These are phyloP conservation scores for Elaeagnus macrophylla DNA, from an alignment of 306 rosid species.

Conservation along the genomic window DNA sequence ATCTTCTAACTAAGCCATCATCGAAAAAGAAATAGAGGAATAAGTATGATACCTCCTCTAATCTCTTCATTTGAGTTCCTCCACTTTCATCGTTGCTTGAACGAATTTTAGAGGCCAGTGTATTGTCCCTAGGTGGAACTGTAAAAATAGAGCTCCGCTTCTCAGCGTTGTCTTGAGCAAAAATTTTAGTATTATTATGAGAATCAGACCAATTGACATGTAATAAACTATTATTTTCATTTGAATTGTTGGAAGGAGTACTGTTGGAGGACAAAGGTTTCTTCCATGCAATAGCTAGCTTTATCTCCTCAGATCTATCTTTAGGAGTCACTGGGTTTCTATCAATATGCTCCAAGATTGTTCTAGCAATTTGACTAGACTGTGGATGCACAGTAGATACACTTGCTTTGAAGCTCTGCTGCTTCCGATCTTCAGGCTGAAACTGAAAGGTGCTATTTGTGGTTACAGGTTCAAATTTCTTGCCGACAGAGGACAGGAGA, in stretches of 20 bases:
- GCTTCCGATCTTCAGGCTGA: slow-evolving; percentile 24
- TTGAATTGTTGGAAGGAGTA: slow-evolving; percentile 26
- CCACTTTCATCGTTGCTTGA: slow-evolving; percentile 15
- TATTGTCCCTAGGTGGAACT: slow-evolving; percentile 23
- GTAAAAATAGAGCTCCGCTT: slow-evolving; percentile 28
- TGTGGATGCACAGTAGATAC: slow-evolving; percentile 47
- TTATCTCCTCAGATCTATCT: slow-evolving; percentile 67
- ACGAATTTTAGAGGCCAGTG: slow-evolving; percentile 23
- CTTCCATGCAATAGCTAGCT: slow-evolving; percentile 55
- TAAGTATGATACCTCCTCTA: slow-evolving; percentile 12
- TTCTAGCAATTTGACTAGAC: slow-evolving; percentile 66
- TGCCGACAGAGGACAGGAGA: slow-evolving; percentile 28
- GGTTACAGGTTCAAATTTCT: slow-evolving; percentile 34
- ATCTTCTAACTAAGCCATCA: not conserved
- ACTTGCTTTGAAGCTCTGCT: slow-evolving; percentile 28
- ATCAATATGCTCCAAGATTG: slow-evolving; percentile 73
- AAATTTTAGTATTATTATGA: slow-evolving; percentile 26
- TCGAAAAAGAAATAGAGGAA: not conserved
- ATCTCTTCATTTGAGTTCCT: not conserved
- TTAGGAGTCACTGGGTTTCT: slow-evolving; percentile 67
- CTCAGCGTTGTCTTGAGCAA: slow-evolving; percentile 24
- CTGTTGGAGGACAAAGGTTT: slow-evolving; percentile 34
- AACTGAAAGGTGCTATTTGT: slow-evolving; percentile 20
- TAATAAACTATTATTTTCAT: slow-evolving; percentile 28
- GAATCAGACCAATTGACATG: slow-evolving; percentile 24